These are phyloP conservation scores for Gossypium longicalyx DNA, from an alignment of 345 rosid species.

Conservation along the genomic window DNA sequence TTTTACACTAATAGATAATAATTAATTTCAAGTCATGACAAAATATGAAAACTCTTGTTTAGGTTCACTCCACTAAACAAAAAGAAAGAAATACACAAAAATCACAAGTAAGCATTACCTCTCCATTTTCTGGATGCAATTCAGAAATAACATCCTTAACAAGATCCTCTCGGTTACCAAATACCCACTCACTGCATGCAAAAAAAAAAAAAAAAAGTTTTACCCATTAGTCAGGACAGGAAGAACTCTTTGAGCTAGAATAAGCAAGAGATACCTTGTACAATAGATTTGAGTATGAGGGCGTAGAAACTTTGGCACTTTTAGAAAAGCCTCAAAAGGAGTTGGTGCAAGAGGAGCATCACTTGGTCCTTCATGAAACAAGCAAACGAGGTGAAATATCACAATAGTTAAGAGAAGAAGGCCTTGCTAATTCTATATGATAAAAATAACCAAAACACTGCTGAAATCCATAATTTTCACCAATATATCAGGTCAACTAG, in stretches of 20 bases:
- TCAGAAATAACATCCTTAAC: conserved; percentile 75
- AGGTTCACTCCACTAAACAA: not conserved
- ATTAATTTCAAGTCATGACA: not conserved
- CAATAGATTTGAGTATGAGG: conserved; percentile 93
- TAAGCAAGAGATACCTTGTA: conserved; percentile 58
- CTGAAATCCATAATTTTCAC: not conserved
- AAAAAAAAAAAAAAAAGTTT: not conserved
- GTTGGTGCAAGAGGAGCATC: conserved; percentile 93
- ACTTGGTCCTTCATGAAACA: conserved; percentile 54
- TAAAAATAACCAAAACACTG: not conserved
- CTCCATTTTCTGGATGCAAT: conserved; percentile 67
- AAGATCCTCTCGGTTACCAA: conserved; percentile 91
- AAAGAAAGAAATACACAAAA: not conserved
- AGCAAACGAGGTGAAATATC: conserved; percentile 16
- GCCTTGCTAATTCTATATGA: conserved; percentile 6
- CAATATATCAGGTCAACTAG: not conserved
- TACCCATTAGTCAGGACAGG: not conserved
- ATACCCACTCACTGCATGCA: conserved; percentile 86
- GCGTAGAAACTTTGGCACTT: conserved; percentile 89
- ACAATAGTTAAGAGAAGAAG: conserved; percentile 1
- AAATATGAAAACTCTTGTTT: not conserved
- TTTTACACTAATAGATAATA: not conserved
- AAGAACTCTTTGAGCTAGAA: conserved; percentile 15
- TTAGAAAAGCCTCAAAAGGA: conserved; percentile 85
- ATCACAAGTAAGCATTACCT: conserved; percentile 43